Base-by-base conservation (phyloP, 768 basidiomycete genomes). In the Kwoniella dendrophila region DNA sequence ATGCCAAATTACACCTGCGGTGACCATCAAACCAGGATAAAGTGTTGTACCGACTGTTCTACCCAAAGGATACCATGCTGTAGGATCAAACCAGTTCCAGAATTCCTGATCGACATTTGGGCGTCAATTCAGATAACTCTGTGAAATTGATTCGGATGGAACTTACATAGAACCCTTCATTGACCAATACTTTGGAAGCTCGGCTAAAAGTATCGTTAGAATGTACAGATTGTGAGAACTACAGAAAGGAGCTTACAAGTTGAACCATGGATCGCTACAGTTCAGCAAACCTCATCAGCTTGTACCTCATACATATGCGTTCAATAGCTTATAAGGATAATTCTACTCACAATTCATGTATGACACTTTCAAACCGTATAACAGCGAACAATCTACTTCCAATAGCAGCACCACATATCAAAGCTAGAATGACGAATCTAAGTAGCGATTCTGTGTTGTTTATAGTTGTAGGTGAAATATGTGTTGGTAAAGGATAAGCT, bases 31-130 rank as follows among this genome's bases (percentile, higher is more conserved):
- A 64, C 96, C 96, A 18, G 96, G 96, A 77, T 97, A 99, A 72
- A 99, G 90, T 14, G 96, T 99, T 52, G 95, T 95, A 54, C 96
- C 96, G 44, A 98, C 96, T 51, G 96, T 93, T 72, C 96, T 92
- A 45, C 96, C 96, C 0, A 99, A 86, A 11, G 96, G 96, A 73
- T 99, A 98, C 96, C 96, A 99, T 69, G 95, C 95, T 3, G 95
- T 96, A 22, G 94, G 94, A 80, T 99, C 96, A 77, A 99, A 99
- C 96, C 96, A 99, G 76, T 99, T 99, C 96, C 96, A 99, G 82
- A 99, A 98, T 87, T 90, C 95, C 92, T 96, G 65, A 16, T 36
- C 16, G 56, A 14, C 34, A 54, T 4, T 33, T 29, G 53, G 36
- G 14, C 33, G 32, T 36, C 27, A 29, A 12, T 10, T 34, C 32